These are phyloP conservation scores for Magnusiomyces paraingens DNA, from an alignment of 1,139 yeast genomes.

Conservation along the genomic window DNA sequence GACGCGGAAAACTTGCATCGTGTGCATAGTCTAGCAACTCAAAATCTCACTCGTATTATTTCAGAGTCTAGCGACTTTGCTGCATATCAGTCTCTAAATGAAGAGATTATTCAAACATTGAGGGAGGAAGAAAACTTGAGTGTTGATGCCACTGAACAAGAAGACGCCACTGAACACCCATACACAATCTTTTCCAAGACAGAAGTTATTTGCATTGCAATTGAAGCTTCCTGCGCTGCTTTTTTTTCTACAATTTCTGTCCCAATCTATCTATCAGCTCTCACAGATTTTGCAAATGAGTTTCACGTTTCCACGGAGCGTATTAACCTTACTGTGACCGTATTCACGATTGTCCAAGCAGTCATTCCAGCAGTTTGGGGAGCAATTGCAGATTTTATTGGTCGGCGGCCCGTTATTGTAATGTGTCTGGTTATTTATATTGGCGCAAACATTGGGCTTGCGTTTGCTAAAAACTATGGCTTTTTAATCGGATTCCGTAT, in stretches of 20 bases:
- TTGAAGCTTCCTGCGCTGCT: constrained; percentile 42
- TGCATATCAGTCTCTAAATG: background rate
- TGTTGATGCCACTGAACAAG: background rate
- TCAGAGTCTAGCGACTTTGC: background rate
- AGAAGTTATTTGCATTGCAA: constrained; percentile 37
- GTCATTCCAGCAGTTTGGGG: constrained; percentile 59
- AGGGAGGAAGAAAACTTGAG: background rate
- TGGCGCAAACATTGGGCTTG: constrained; percentile 55
- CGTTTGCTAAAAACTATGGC: constrained; percentile 48
- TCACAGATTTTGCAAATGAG: constrained; percentile 45
- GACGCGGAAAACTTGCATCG: too few species aligned
- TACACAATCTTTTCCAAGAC: constrained; percentile 33
- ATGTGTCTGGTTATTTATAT: constrained; percentile 48
- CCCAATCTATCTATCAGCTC: constrained; percentile 69
- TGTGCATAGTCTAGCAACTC: background rate
- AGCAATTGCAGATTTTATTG: constrained; percentile 57
- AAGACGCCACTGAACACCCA: background rate
- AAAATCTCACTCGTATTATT: background rate
- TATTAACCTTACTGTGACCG: constrained; percentile 63
- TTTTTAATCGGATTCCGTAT: constrained; percentile 52
- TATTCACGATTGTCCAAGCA: constrained; percentile 67
- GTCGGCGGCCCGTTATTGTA: constrained; percentile 61
- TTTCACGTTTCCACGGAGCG: constrained; percentile 50
- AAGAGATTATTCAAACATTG: background rate
- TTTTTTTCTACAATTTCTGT: constrained; percentile 60